Percentiles rank a stretch among this genome's conserved stretches.
Evolutionary conservation across 768 basidiomycete species (phyloP).

Genomic region (Russula emetica): DNA sequence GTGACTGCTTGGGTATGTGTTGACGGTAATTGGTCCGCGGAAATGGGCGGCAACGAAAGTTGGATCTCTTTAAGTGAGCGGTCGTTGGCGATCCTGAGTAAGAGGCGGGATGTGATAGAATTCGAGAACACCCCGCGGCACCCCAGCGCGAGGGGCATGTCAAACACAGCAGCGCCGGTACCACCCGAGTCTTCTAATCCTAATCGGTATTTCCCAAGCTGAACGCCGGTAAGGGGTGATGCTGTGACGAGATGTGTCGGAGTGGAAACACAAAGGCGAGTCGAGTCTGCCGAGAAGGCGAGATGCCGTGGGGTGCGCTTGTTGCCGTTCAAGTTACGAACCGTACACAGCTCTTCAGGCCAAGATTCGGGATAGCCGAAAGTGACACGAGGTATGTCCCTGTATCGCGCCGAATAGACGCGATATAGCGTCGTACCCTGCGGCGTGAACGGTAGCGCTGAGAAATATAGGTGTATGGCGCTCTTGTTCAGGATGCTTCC

Average conservation of each 20-base stretch:
- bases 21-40: conserved; percentile 4
- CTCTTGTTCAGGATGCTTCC: conserved; percentile 17
- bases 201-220: conserved; percentile 16
- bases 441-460: conserved; percentile 18
- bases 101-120: conserved; percentile 14
- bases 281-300: conserved; percentile 14
- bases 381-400: conserved; percentile 27
- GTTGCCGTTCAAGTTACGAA: conserved; percentile 13
- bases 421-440: conserved; percentile 20
- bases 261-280: conserved; percentile 8
- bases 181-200: not conserved
- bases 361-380: conserved; percentile 30
- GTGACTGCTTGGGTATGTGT: not conserved
- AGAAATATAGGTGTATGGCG: conserved; percentile 17
- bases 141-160: conserved; percentile 15
- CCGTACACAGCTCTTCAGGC: conserved; percentile 22
- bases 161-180: not conserved
- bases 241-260: conserved; percentile 15
- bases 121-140: conserved; percentile 4
- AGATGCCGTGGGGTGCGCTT: conserved; percentile 8
- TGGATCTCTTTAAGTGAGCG: conserved; percentile 13
- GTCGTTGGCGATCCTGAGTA: conserved; percentile 14
- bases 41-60: conserved; percentile 3
- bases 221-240: conserved; percentile 12
- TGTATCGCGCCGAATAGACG: conserved; percentile 17